Evolutionary conservation across 2,329 filamentous ascomycete genomes (phyloP), one percentile per base, ranked within the genome.

Genomic region (Trematosphaeria pertusa): DNA sequence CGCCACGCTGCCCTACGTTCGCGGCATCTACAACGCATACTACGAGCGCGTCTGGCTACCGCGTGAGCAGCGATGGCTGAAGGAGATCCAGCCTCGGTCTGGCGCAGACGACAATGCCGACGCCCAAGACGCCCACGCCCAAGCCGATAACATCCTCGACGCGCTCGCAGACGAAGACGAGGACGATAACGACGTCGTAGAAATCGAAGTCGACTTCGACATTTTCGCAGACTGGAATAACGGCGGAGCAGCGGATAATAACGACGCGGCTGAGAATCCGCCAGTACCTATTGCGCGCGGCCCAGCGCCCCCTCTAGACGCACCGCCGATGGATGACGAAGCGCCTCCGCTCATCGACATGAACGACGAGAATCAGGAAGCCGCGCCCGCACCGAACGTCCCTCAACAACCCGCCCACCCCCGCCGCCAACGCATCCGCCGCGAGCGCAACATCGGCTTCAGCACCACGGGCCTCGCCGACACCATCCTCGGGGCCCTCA

Each of bases 401-500:
- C 64, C 61, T 10, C 47, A 48, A 21, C 57, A 57, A 37, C 58
- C 53, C 1, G 58, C 52, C n/a, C 50, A 52, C 15, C 55, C 44
- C 3, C 64, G 56, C 24, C 61, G 59, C 17, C 56, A 58, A n/a
- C 64, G 62, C 26, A 44, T 59, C n/a, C 62, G 68, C 56, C 75
- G 57, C 65, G 75, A 75, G 38, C 75, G 78, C 42, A 76, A 78
- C 41, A 72, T 84, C 3, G 75, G 79, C 22, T 75, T 83, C 54
- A 78, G 79, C 19, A 79, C 80, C 10, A 78, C 76, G 24, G 77
- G 77, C 22, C 70, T 88, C 21, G 81, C 82, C 1, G 80, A 85
- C 50, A 81, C 80, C 0, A 74, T 88, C 30, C 76, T 89, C 22
- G 86, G 86, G 5, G 86, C 87, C 1, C 75, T 99, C 2, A 78